These are phyloP conservation scores for Ilyonectria sp. DNA, from an alignment of 2,329 filamentous ascomycete genomes.

Conservation along the genomic window DNA sequence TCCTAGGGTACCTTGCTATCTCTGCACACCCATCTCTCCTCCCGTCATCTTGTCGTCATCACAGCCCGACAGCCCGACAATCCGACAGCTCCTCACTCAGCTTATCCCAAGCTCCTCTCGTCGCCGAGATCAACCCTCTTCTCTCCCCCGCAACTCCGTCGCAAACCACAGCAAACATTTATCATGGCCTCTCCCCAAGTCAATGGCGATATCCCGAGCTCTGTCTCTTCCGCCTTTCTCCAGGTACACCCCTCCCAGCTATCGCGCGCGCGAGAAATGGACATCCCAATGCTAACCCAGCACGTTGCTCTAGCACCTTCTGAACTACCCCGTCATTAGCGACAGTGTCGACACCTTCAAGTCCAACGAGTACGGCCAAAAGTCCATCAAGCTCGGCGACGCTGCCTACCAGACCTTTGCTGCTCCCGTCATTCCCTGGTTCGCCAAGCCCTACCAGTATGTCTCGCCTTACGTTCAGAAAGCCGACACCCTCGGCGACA, in stretches of 20 bases:
- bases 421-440: slow-evolving; percentile 79
- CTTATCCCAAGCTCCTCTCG: slow-evolving; percentile 26
- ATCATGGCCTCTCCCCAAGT: slow-evolving; percentile 61
- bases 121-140: slow-evolving; percentile 6
- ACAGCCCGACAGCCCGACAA: slow-evolving; percentile 3
- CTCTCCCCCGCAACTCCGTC: slow-evolving; percentile 25
- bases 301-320: slow-evolving; percentile 75
- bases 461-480: slow-evolving; percentile 88
- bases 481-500: slow-evolving; percentile 83
- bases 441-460: slow-evolving; percentile 85
- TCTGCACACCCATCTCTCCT: background rate
- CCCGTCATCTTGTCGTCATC: slow-evolving; percentile 32
- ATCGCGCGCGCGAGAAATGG: background rate
- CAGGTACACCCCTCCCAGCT: slow-evolving; percentile 56
- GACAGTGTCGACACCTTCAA: slow-evolving; percentile 86
- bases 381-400: slow-evolving; percentile 82
- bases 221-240: slow-evolving; percentile 65
- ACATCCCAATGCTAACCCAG: slow-evolving; percentile 11
- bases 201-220: slow-evolving; percentile 65
- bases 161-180: slow-evolving; percentile 48
- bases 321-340: slow-evolving; percentile 86
- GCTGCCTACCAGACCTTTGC: slow-evolving; percentile 83
- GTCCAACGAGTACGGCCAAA: slow-evolving; percentile 85
- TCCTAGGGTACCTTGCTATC: slow-evolving; percentile 7
- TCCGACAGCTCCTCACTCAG: slow-evolving; percentile 19